These are phyloP conservation scores for Talaromyces amestolkiae DNA, from an alignment of 2,329 filamentous ascomycete genomes.

Conservation along the genomic window DNA sequence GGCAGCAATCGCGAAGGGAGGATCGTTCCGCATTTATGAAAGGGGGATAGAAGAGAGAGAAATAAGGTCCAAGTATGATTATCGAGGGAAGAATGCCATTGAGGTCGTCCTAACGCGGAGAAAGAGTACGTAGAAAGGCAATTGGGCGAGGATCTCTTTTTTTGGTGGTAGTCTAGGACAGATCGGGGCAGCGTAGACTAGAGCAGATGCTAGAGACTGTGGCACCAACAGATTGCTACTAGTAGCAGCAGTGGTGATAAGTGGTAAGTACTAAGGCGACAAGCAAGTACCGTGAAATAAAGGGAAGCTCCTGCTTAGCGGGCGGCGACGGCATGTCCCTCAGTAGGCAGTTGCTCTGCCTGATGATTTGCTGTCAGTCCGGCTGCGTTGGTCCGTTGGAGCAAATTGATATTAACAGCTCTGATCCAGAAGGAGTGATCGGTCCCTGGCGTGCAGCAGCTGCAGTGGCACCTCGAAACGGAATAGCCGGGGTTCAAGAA, in stretches of 20 bases:
- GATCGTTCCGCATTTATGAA: constrained; percentile 5
- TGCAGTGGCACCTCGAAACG: constrained; percentile 15
- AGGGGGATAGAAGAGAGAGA: background rate
- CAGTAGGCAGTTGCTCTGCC: constrained; percentile 2
- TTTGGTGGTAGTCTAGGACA: constrained; percentile 5
- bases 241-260: background rate
- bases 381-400: background rate
- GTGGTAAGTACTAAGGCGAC: background rate
- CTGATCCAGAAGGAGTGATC: background rate
- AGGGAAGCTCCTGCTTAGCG: constrained; percentile 7
- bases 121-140: background rate
- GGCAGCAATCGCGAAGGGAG: background rate
- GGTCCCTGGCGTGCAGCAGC: constrained; percentile 9
- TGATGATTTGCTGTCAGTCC: background rate
- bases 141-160: constrained; percentile 4
- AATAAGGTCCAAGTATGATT: background rate
- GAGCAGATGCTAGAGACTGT: background rate
- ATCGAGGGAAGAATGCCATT: constrained; percentile 11
- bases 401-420: constrained; percentile 3
- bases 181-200: constrained; percentile 12
- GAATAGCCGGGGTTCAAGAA: background rate
- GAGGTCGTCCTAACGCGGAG: constrained; percentile 2
- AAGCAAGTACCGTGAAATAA: background rate
- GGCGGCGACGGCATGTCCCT: constrained; percentile 12
- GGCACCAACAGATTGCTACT: background rate